Base-by-base conservation (phyloP, 768 basidiomycete species). In the Phlebiopsis flavidoalba region DNA sequence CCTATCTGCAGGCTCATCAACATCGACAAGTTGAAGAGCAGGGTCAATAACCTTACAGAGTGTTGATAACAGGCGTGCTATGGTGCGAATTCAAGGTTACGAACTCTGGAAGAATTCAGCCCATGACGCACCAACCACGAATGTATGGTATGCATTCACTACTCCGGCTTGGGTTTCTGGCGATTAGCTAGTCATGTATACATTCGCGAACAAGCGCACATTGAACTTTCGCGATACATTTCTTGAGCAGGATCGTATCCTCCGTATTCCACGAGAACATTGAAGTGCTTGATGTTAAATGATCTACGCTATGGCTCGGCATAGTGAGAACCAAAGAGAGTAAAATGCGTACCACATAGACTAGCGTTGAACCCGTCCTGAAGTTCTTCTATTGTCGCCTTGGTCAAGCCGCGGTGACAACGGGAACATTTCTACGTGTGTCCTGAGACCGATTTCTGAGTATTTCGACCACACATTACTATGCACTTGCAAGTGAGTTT, bases 401-500 rank as follows among this genome's bases (percentile, higher is more conserved):
- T 22, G 0, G 48, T 5, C 2, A 64, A 37, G 0, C 8, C 11
- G 14, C 60, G 59, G 17, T 62, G 26, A 52, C 58, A 19, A 0
- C n/a, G 70, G 70, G 50, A 67, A 71, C 53, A 67, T 64, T 12
- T 57, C 48, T 5, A 67, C 62, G 48, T 70, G 69, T 5, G 35
- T 2, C 69, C 67, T 70, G 11, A 19, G 8, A 6, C 2, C 26
- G 6, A 6, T 31, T 31, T 31, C 26, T 31, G 26, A 31, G 26
- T 31, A 6, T 6, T 17, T 55, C 63, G 0, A 63, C 22, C 4
- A 58, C 52, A 35, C 48, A 66, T 11, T 21, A 57, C 10, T 67
- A 45, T 1, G 47, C 26, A 5, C 51, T 47, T 0, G 31, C 51
- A 0, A 68, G 45, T n/a, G 64, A 59, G 7, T 60, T 15, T 6